Evolutionary conservation across 805 yeast genomes (phyloP), one percentile per base, ranked within the genome.

Genomic region (Candida lessepsii): DNA sequence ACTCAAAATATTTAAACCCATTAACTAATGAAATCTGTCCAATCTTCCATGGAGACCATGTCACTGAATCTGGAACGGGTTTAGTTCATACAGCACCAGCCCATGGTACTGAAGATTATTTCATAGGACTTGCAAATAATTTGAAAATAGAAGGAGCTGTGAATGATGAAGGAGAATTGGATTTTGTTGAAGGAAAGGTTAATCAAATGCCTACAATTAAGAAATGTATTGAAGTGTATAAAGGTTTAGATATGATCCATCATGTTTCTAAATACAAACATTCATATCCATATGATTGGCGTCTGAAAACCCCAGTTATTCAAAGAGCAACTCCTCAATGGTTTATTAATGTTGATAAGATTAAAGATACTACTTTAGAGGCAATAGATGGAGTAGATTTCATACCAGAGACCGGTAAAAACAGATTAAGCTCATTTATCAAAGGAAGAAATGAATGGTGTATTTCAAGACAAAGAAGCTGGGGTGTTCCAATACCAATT

Each of bases 401-500:
- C 54, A 64, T 70, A 35, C 99, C 99, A 0, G 78, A 72, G 34
- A 63, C 77, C 9, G 97, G 97, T 2, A 65, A 66, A 21, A 81
- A 76, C 37, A 72, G 98, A 46, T 71, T 93, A 24, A 52, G 70
- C 2, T 77, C 95, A 10, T 93, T 91, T 56, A 74, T 89, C 20
- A 70, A 67, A 15, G 80, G 82, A 36, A 77, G 99, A 62, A 79
- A 80, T 47, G 99, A 93, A 56, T 93, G 99, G 99, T 93, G 99
- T 63, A 89, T 93, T 23, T 90, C 98, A 1, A 73, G 99, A 52
- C 99, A 93, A 59, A 78, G 99, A 49, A 73, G 78, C 14, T 93
- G 99, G 99, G 99, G 99, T 33, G 97, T 93, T 24, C 99, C 99
- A 1, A 85, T 93, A 28, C 98, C 99, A 1, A 93, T 86, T 0